These are phyloP conservation scores for Hypoxylon sp. DNA, from an alignment of 2,329 filamentous ascomycete species.

Conservation along the genomic window DNA sequence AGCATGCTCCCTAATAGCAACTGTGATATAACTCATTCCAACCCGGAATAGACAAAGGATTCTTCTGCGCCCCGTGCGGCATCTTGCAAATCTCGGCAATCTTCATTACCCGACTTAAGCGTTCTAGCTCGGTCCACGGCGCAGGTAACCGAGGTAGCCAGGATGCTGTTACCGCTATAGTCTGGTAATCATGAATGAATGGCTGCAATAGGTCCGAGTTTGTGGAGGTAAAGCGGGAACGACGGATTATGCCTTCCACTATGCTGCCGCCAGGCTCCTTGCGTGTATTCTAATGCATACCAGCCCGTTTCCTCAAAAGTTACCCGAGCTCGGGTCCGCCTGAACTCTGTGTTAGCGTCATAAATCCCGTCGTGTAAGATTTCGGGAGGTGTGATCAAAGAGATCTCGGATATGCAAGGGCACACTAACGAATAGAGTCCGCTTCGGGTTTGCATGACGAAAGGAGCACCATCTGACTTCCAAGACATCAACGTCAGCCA, in stretches of 20 bases:
- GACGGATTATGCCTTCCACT: background rate
- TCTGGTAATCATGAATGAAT: background rate
- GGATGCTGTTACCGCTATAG: constrained; percentile 1
- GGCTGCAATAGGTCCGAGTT: background rate
- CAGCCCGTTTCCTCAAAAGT: background rate
- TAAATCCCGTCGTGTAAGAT: background rate
- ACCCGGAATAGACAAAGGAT: constrained; percentile 14
- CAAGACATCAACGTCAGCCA: constrained; percentile 10
- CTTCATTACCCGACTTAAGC: constrained; percentile 14
- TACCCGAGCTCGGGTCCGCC: background rate
- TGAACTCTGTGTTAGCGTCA: constrained; percentile 16
- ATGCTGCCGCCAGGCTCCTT: background rate
- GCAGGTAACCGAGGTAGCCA: constrained; percentile 7
- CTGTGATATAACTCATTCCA: constrained; percentile 8
- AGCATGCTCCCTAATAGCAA: constrained; percentile 15
- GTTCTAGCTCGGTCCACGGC: constrained; percentile 8
- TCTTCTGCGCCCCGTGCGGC: constrained; percentile 5
- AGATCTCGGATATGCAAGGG: constrained; percentile 28
- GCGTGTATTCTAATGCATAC: background rate
- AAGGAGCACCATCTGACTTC: background rate
- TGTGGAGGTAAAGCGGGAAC: constrained; percentile 4
- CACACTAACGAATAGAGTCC: background rate
- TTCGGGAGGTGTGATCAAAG: constrained; percentile 18
- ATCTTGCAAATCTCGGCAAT: constrained; percentile 20
- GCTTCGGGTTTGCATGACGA: constrained; percentile 8